Percentiles rank a stretch among this genome's conserved stretches.
phyloP scores from a whole-genome alignment of 192 early-diverging fungal genomes.

The Podochytrium sp. region DNA sequence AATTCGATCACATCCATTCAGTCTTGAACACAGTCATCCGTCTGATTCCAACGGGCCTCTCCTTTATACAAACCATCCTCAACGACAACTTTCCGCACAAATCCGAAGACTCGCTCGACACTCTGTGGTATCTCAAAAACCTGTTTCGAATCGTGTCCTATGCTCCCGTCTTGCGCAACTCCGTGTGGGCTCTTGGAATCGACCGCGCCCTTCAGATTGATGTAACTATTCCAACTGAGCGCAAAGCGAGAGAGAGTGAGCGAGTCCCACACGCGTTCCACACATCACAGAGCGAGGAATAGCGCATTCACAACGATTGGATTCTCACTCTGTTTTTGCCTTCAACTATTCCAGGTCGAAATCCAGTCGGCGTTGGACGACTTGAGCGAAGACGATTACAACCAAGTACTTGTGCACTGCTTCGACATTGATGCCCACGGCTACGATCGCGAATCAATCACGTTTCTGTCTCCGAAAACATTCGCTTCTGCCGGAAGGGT shows the following conservation, averaged over 20 bases:
- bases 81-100: constrained; percentile 78
- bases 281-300: background rate
- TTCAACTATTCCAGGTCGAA: constrained; percentile 60
- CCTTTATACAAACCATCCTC: constrained; percentile 65
- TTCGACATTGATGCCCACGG: constrained; percentile 60
- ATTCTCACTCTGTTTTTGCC: background rate
- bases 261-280: background rate
- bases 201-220: constrained; percentile 90
- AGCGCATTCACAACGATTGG: background rate
- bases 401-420: constrained; percentile 46
- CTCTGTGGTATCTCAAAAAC: constrained; percentile 75
- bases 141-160: constrained; percentile 78
- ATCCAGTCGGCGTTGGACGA: constrained; percentile 92
- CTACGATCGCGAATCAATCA: constrained; percentile 4
- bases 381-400: constrained; percentile 62
- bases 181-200: constrained; percentile 75
- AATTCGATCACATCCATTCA: constrained; percentile 65
- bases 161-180: constrained; percentile 67
- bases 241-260: too few relatives aligned
- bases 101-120: constrained; percentile 55
- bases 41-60: constrained; percentile 72
- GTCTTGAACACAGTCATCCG: constrained; percentile 64
- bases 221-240: constrained; percentile 52
- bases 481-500: constrained; percentile 6
- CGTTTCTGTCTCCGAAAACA: constrained; percentile 24